Evolutionary conservation across 2,329 filamentous ascomycete genomes (phyloP).

Genomic region (Ceratocystis ficicola): DNA sequence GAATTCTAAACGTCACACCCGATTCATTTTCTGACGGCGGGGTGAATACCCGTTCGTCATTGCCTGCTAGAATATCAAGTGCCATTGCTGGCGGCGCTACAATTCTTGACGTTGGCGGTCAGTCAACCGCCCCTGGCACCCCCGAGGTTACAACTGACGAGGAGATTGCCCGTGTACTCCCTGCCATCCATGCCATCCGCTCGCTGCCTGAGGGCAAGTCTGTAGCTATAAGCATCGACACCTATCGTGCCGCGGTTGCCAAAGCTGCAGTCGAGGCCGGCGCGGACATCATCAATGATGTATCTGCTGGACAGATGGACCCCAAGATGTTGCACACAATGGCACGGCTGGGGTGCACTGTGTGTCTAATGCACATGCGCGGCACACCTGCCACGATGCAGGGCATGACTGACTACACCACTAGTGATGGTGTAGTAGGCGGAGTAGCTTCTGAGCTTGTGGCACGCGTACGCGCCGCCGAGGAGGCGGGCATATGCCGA

Average conservation of each 20-base stretch:
- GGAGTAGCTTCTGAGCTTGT: constrained; percentile 57
- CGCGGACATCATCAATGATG: constrained; percentile 88
- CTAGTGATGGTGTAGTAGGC: constrained; percentile 51
- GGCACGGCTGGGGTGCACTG: constrained; percentile 63
- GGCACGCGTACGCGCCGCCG: constrained; percentile 57
- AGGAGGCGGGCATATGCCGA: constrained; percentile 68
- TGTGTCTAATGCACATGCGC: constrained; percentile 87
- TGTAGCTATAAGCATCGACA: constrained; percentile 78
- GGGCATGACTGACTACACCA: constrained; percentile 52
- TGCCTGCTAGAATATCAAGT: constrained; percentile 47
- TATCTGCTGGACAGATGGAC: constrained; percentile 73
- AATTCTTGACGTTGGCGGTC: constrained; percentile 85
- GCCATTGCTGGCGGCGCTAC: constrained; percentile 61
- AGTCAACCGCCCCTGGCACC: constrained; percentile 75
- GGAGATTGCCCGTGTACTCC: constrained; percentile 66
- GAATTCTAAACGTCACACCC: constrained; percentile 85
- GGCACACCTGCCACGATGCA: constrained; percentile 77
- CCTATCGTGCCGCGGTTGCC: constrained; percentile 77
- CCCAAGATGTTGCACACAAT: constrained; percentile 69
- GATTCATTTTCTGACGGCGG: constrained; percentile 96
- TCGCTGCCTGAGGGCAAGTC: constrained; percentile 48
- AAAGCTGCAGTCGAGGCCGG: constrained; percentile 62
- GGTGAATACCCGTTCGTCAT: constrained; percentile 48
- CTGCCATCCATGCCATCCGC: constrained; percentile 63
- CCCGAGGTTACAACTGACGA: constrained; percentile 56